These are phyloP conservation scores for Phytophthora ramorum DNA, from an alignment of 352 stramenopile species.

Conservation along the genomic window DNA sequence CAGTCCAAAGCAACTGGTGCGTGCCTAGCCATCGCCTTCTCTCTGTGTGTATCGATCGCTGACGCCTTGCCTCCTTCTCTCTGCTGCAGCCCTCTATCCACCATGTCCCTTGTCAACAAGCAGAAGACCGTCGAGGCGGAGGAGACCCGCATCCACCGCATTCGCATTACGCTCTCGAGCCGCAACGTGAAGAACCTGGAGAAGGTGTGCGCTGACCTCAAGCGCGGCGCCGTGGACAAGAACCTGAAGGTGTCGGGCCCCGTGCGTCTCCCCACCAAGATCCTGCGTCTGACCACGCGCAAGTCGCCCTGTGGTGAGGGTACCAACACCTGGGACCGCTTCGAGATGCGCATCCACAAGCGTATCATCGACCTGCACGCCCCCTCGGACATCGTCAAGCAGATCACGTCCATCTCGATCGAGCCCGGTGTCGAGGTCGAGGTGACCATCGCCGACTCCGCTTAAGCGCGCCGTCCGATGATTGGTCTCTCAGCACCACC, in stretches of 20 bases:
- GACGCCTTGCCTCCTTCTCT: conserved; percentile 7
- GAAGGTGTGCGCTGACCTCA: conserved; percentile 99
- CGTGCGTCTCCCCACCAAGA: conserved; percentile 99
- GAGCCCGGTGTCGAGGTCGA: conserved; percentile 99
- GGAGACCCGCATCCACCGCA: conserved; percentile 94
- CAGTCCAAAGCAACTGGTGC: conserved; percentile 84
- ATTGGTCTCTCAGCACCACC: conserved; percentile 6
- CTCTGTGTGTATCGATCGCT: background rate
- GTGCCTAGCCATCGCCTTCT: conserved; percentile 13
- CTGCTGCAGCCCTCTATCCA: conserved; percentile 84
- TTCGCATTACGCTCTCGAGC: conserved; percentile 99
- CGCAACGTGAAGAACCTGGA: conserved; percentile 99
- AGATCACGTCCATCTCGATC: conserved; percentile 99
- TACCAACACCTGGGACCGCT: conserved; percentile 99
- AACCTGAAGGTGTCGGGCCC: conserved; percentile 98
- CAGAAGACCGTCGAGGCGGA: conserved; percentile 87
- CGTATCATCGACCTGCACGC: conserved; percentile 99
- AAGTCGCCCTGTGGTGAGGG: conserved; percentile 98
- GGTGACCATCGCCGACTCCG: conserved; percentile 96
- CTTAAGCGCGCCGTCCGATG: conserved; percentile 50
- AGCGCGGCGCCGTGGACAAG: conserved; percentile 98
- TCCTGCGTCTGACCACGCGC: conserved; percentile 97
- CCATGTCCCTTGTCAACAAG: conserved; percentile 90
- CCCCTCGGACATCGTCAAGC: conserved; percentile 98
- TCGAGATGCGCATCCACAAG: conserved; percentile 99